phyloP scores from a whole-genome alignment of 176 grass and related monocot species.

The Zea luxurians region DNA sequence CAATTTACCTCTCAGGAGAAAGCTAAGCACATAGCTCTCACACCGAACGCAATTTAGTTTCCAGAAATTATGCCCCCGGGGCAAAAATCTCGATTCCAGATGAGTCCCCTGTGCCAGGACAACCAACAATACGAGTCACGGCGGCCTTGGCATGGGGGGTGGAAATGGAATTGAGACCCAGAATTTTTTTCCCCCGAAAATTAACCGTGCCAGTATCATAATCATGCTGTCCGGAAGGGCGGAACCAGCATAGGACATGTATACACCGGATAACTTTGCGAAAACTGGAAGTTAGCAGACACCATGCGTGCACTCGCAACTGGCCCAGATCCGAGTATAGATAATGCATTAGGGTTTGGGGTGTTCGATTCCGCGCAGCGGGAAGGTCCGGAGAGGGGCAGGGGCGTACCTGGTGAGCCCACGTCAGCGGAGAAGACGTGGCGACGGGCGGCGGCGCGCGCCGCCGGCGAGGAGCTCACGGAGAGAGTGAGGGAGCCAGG shows the following conservation, averaged over 20 bases:
- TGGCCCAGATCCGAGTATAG: not conserved
- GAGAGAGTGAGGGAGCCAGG: too few species aligned
- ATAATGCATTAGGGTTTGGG: conserved; percentile 7
- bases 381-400: too few species aligned
- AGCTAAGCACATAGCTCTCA: not conserved
- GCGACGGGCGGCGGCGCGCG: too few species aligned
- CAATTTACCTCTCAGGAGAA: not conserved
- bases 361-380: not conserved
- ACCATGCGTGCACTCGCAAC: not conserved
- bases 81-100: not conserved
- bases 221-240: not conserved
- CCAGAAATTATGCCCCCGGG: not conserved
- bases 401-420: too few species aligned
- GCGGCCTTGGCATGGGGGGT: not conserved
- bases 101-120: not conserved
- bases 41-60: not conserved
- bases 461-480: too few species aligned
- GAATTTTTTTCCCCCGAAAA: not conserved
- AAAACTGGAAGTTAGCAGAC: not conserved
- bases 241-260: not conserved
- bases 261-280: not conserved
- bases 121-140: not conserved
- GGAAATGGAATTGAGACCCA: not conserved
- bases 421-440: too few species aligned
- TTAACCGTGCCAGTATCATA: not conserved